These are phyloP conservation scores for Gossypium rotundifolium DNA, from an alignment of 345 rosid genomes.

Conservation along the genomic window DNA sequence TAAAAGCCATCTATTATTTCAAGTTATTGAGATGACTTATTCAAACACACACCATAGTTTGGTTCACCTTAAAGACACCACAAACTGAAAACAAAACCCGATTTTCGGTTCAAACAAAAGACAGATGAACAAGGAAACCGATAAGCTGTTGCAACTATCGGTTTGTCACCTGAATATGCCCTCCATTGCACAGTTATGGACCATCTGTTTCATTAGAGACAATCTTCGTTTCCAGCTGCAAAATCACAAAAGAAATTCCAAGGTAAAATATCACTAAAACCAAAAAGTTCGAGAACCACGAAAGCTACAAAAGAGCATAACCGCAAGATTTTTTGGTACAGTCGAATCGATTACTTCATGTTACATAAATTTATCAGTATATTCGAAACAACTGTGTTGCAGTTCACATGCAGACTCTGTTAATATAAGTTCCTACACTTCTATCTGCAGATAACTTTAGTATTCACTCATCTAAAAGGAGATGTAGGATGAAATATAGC, in stretches of 20 bases:
- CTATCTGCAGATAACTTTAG: background rate
- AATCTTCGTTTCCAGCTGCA: slow-evolving; percentile 10
- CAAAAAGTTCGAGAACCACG: background rate
- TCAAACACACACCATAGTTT: background rate
- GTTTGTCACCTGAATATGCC: background rate
- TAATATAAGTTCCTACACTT: background rate
- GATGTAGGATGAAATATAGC: background rate
- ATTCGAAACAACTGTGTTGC: background rate
- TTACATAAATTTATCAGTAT: background rate
- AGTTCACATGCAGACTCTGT: background rate
- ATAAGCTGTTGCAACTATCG: background rate
- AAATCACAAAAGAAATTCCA: background rate
- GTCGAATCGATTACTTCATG: background rate
- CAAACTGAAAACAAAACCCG: background rate
- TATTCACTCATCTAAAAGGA: background rate
- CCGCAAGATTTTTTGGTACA: background rate
- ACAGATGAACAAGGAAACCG: background rate
- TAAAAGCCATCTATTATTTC: background rate
- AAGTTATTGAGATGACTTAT: background rate
- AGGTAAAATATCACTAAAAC: background rate
- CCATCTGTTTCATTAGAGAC: background rate
- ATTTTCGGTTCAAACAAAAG: background rate
- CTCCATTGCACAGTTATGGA: background rate
- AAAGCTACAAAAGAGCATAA: background rate
- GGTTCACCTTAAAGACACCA: background rate